Base-by-base conservation (phyloP, 2,329 filamentous ascomycete genomes). In the Fragosphaeria purpurea region DNA sequence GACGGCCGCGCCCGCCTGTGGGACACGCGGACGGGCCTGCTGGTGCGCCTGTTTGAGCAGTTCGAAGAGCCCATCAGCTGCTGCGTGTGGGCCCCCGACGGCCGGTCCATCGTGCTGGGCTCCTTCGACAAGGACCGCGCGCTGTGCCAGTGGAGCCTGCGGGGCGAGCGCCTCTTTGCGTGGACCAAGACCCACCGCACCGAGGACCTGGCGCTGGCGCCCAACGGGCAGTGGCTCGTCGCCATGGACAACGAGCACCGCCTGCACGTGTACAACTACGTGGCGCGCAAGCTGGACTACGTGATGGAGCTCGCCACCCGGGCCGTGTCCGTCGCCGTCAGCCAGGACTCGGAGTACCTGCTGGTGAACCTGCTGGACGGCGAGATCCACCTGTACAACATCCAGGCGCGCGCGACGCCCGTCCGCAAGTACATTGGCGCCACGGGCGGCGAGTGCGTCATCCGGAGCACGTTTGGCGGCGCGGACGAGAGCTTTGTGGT, bases 401-500 rank as follows among this genome's bases (percentile, higher is more conserved):
- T 95, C 35, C 75, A 82, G 8, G 84, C 82, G 2, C 80, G 82
- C 13, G 80, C 52, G 10, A 34, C 83, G 35, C 73, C 83, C n/a
- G 72, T 91, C 5, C 83, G 85, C 58, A 82, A 76, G 58, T 97
- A 86, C 62, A 72, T 79, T 12, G 90, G 88, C 0, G 85, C 90
- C 55, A 78, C 75, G 42, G 87, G 89, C 55, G 83, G 81, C 49
- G 71, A 84, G 2, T 95, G 74, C 62, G 77, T 96, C 50, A 94
- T 98, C 53, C 78, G 91, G 47, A 86, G 83, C 60, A 72, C 76
- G 0, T 93, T 96, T 67, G 93, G 93, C 13, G 93, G 93, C 35
- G 90, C 91, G 1, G 84, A 87, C 52, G 89, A 96, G 68, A 90
- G 85, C 63, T 96, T 96, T 65, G 85, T 97, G 8, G 75, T 94